Conservation (phyloP, 176 grass and related monocot species). For the Ampelocalamus luodianensis region DNA sequence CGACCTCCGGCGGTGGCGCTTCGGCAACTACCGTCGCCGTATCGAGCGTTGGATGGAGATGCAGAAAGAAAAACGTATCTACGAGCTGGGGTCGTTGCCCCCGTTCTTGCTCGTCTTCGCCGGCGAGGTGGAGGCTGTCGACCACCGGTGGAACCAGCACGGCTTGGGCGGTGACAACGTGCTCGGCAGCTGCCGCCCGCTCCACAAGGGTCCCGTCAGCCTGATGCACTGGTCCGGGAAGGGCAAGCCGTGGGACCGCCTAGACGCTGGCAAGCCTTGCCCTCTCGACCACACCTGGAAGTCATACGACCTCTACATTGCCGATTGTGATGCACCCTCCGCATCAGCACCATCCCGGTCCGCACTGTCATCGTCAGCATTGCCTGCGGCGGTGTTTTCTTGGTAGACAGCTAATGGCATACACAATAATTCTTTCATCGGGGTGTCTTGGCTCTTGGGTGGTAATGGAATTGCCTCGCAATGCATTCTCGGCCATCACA, state of each 20-base stretch:
- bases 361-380: slow-evolving; percentile 46
- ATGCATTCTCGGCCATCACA: slow-evolving; percentile 29
- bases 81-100: slow-evolving; percentile 82
- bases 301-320: slow-evolving; percentile 75
- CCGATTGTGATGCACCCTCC: slow-evolving; percentile 10
- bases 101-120: slow-evolving; percentile 88
- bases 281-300: slow-evolving; percentile 77
- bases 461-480: slow-evolving; percentile 42
- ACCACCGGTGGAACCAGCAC: slow-evolving; percentile 96
- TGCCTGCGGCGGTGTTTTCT: slow-evolving; percentile 48
- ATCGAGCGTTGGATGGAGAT: slow-evolving; percentile 81
- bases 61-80: slow-evolving; percentile 80
- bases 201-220: slow-evolving; percentile 83
- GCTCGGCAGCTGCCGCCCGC: slow-evolving; percentile 72
- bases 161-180: slow-evolving; percentile 94
- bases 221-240: slow-evolving; percentile 94
- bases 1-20: slow-evolving; percentile 72
- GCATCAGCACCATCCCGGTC: slow-evolving; percentile 43
- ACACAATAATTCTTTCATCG: slow-evolving; percentile 55
- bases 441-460: slow-evolving; percentile 16
- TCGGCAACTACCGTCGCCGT: slow-evolving; percentile 67
- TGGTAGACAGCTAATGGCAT: slow-evolving; percentile 52
- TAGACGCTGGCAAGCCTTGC: slow-evolving; percentile 73
- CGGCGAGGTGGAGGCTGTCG: slow-evolving; percentile 81
- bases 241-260: slow-evolving; percentile 87